These are phyloP conservation scores for Hyphopichia pseudoburtonii DNA, from an alignment of 1,139 yeast genomes.

Conservation along the genomic window DNA sequence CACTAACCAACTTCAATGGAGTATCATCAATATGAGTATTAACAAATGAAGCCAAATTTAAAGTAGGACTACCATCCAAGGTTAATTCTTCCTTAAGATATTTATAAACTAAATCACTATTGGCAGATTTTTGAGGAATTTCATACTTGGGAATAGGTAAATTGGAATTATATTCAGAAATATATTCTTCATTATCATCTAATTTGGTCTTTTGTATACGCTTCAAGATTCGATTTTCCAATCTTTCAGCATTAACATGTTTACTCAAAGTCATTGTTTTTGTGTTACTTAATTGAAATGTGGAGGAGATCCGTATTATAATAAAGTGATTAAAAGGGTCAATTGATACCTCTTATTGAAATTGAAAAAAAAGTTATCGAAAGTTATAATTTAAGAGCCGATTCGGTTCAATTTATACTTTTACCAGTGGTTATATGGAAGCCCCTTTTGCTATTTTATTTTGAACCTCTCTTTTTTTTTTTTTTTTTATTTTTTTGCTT, in stretches of 20 bases:
- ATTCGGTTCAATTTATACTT: no score
- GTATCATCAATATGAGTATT: conserved; percentile 63
- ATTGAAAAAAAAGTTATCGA: no score
- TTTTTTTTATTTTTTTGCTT: no score
- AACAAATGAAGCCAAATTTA: conserved; percentile 87
- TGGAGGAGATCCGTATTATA: no score
- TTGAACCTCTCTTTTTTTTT: no score
- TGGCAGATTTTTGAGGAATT: conserved; percentile 59
- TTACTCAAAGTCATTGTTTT: conserved; percentile 43
- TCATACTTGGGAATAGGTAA: conserved; percentile 46
- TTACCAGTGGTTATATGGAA: no score
- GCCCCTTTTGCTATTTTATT: no score
- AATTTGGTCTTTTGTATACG: conserved; percentile 23
- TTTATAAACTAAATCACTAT: conserved; percentile 54
- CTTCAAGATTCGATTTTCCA: conserved; percentile 32
- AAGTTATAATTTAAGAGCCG: no score
- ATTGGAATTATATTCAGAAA: conserved; percentile 35
- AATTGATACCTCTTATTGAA: no score
- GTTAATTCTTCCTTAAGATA: conserved; percentile 71
- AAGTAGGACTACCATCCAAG: conserved; percentile 80
- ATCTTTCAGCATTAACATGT: conserved; percentile 37
- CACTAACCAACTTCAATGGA: conserved; percentile 49
- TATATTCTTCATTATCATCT: conserved; percentile 28
- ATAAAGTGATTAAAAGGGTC: no score
- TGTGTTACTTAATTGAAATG: no score